Base-by-base conservation (phyloP, 1,139 yeast species). In the Suhomyces panamericanus region DNA sequence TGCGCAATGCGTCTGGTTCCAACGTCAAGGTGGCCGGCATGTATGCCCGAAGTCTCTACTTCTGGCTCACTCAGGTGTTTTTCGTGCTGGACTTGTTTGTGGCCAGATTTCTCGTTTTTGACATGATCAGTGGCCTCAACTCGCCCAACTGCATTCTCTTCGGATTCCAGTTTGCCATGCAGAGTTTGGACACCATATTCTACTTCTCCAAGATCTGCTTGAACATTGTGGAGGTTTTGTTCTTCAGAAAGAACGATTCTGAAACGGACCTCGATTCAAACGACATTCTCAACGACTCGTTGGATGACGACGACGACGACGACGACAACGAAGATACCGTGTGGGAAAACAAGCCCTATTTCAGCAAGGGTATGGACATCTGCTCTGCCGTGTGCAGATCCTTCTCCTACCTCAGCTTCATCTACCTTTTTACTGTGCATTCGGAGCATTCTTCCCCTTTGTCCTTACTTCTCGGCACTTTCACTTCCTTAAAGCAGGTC, bases 161-260 rank as follows among this genome's bases (percentile, higher is more conserved):
- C 64, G 93, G 93, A 0, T 83, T 88, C 60, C 95, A 87, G 55
- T 85, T 85, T 61, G 83, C 87, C 5, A 68, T 87, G 42, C 72
- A 85, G 49, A 78, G 81, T 13, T 73, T 85, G 24, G 85, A 83
- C 42, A 63, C 82, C 16, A 54, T 80, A 16, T 69, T 80, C 8
- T 68, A 75, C 39, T 64, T 71, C 15, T 67, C 76, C 34, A 81
- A 83, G 56, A 71, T 79, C 44, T 48, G 69, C 2, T 64, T 88
- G 48, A 82, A 83, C 52, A 61, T 81, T 27, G 72, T 75, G 52
- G 97, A 89, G 55, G 61, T 84, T 33, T 49, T 63, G 49, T 41
- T 70, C 24, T 73, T 65, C 51, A 48, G 58, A 33, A 44, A 37
- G 2, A 38, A 31, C 2, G 52, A 45, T 1, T 43, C n/a, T 4